Percentiles rank a stretch among this genome's conserved stretches.
phyloP scores from a whole-genome alignment of 768 basidiomycete genomes.

The Cystoderma amianthinum region DNA sequence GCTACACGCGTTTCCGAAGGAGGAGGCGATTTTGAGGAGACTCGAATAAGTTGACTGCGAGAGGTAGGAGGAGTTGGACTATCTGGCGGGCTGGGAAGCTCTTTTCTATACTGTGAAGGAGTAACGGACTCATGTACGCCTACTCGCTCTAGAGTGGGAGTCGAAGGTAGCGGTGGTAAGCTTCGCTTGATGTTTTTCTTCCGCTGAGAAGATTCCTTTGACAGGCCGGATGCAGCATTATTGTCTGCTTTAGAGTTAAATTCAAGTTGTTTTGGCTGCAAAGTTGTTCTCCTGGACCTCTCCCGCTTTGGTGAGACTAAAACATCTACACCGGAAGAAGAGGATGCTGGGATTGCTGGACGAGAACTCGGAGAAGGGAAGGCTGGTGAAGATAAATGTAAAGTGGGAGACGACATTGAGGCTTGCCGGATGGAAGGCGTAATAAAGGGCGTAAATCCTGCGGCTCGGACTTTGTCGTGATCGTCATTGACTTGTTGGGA shows the following conservation, averaged over 20 bases:
- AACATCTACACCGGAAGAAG: conserved; percentile 37
- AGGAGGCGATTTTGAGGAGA: conserved; percentile 23
- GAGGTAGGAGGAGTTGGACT: conserved; percentile 40
- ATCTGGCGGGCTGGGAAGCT: conserved; percentile 36
- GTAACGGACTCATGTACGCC: conserved; percentile 28
- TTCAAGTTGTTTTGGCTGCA: conserved; percentile 18
- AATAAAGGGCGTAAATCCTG: conserved; percentile 52
- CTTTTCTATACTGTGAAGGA: conserved; percentile 25
- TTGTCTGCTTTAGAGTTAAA: conserved; percentile 5
- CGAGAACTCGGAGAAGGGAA: conserved; percentile 47
- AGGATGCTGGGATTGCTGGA: conserved; percentile 36
- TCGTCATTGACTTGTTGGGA: conserved; percentile 23
- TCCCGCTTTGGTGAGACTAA: conserved; percentile 41
- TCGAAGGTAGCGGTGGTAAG: conserved; percentile 13
- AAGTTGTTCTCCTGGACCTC: conserved; percentile 32
- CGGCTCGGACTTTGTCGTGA: conserved; percentile 33
- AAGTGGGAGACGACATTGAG: conserved; percentile 69
- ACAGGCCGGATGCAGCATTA: conserved; percentile 5
- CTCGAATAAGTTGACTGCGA: conserved; percentile 23
- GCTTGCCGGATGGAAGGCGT: conserved; percentile 63
- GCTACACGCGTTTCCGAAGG: conserved; percentile 13
- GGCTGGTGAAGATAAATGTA: conserved; percentile 57
- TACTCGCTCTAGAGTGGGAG: conserved; percentile 13
- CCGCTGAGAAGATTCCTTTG: conserved; percentile 8
- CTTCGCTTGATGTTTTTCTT: conserved; percentile 22